Conservation (phyloP, 257 asterid genomes). For the Paulownia fortunei region DNA sequence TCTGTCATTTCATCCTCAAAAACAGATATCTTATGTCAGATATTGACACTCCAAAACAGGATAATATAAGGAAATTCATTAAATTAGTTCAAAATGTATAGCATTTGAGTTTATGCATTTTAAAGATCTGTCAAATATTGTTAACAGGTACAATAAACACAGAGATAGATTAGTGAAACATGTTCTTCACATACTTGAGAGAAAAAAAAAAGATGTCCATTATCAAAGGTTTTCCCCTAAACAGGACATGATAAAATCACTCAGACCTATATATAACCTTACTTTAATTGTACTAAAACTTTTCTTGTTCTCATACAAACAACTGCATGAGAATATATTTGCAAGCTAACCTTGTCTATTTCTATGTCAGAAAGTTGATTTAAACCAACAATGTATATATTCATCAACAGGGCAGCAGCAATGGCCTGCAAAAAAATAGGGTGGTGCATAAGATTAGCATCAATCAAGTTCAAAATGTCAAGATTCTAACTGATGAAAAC, state of each 20-base stretch:
- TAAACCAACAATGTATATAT: slow-evolving; percentile 84
- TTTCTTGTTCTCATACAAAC: background rate
- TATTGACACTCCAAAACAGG: background rate
- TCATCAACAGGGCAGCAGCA: slow-evolving; percentile 88
- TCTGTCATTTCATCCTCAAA: no score
- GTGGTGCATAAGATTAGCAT: slow-evolving; percentile 21
- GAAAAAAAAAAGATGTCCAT: no score
- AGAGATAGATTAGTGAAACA: no score
- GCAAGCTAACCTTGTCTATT: slow-evolving; percentile 76
- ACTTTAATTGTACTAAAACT: no score
- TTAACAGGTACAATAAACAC: no score
- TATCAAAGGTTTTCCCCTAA: no score
- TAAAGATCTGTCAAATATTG: no score
- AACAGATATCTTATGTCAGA: no score
- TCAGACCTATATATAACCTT: no score
- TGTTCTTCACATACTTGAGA: no score
- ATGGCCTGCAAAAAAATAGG: slow-evolving; percentile 65
- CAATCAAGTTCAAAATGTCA: slow-evolving; percentile 1
- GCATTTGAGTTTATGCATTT: no score
- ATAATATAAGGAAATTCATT: background rate
- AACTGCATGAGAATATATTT: slow-evolving; percentile 6
- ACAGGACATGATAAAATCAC: no score
- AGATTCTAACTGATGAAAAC: slow-evolving; percentile 14
- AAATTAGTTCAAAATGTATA: background rate
- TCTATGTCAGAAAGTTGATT: slow-evolving; percentile 89